These are phyloP conservation scores for Calonectria hongkongensis DNA, from an alignment of 2,329 filamentous ascomycete species.

Conservation along the genomic window DNA sequence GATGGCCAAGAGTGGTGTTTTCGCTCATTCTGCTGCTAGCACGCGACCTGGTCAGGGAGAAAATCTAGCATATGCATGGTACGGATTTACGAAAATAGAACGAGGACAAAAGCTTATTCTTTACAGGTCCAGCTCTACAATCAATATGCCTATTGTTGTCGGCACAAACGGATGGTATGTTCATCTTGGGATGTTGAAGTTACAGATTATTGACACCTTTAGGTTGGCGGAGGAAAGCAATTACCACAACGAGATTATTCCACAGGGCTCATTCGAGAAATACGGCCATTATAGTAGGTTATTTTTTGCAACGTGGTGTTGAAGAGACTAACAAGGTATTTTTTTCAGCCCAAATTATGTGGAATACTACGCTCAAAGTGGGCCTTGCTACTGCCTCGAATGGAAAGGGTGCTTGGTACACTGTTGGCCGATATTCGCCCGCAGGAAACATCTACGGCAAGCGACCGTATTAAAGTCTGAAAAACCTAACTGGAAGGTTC, in stretches of 20 bases:
- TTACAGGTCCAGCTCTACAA: constrained; percentile 33
- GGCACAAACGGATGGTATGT: constrained; percentile 48
- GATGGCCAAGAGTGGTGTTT: constrained; percentile 44
- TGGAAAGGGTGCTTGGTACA: constrained; percentile 56
- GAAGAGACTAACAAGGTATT: accelerated
- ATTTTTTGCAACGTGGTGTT: accelerated
- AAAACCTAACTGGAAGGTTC: neutral
- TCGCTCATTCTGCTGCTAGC: constrained; percentile 39
- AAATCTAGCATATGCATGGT: constrained; percentile 49
- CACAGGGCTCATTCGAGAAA: constrained; percentile 46
- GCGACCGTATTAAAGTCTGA: constrained; percentile 51
- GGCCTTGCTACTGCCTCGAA: constrained; percentile 56
- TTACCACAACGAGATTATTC: constrained; percentile 48
- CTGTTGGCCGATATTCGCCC: constrained; percentile 59
- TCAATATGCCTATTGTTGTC: constrained; percentile 45
- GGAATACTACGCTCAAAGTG: constrained; percentile 57
- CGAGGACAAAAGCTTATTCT: too few relatives aligned
- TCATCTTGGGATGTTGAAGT: too few relatives aligned
- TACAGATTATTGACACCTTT: too few relatives aligned
- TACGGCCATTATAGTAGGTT: constrained; percentile 57
- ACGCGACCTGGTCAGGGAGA: constrained; percentile 48
- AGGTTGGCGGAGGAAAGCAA: constrained; percentile 48
- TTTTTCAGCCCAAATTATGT: constrained; percentile 55
- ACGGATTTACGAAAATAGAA: neutral
- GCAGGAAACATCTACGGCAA: constrained; percentile 57